Evolutionary conservation across 768 basidiomycete species (phyloP).

Genomic region (Coprinopsis sp.): DNA sequence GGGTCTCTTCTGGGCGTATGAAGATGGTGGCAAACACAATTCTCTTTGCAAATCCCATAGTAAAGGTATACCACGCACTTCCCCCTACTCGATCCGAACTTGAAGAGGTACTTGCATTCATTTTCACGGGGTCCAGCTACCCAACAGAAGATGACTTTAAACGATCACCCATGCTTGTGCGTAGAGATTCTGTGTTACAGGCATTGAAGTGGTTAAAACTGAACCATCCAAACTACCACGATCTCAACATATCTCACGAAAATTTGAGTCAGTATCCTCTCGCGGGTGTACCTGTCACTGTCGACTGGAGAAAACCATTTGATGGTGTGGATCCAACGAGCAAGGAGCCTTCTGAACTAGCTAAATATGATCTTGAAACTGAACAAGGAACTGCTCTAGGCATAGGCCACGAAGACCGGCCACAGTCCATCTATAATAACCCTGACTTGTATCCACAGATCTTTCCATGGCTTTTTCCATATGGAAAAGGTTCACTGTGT

Average conservation of each 20-base stretch:
- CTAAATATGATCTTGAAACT: no score
- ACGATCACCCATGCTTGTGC: constrained; percentile 24
- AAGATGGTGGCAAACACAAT: constrained; percentile 6
- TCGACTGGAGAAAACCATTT: constrained; percentile 18
- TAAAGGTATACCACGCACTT: background rate
- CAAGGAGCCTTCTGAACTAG: no score
- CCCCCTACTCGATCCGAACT: constrained; percentile 14
- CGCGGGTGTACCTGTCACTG: constrained; percentile 17
- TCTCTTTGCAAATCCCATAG: background rate
- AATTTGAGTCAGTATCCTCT: constrained; percentile 21
- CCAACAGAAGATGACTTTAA: constrained; percentile 24
- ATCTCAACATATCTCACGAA: constrained; percentile 24
- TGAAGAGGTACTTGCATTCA: constrained; percentile 27
- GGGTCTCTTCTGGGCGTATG: background rate
- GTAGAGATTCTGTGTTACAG: constrained; percentile 17
- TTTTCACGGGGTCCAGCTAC: constrained; percentile 25
- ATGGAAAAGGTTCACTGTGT: no score
- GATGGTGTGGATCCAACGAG: constrained; percentile 19
- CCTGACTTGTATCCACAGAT: no score
- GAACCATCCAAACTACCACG: constrained; percentile 30
- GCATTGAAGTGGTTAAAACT: constrained; percentile 33
- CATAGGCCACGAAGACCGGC: no score
- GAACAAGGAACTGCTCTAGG: no score
- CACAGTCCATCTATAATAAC: no score
- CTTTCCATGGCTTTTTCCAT: no score